A percentile compares a stretch with the other conserved stretches of the same genome.
phyloP scores from a whole-genome alignment of 176 grass and related monocot genomes.

The Tuctoria greenei region DNA sequence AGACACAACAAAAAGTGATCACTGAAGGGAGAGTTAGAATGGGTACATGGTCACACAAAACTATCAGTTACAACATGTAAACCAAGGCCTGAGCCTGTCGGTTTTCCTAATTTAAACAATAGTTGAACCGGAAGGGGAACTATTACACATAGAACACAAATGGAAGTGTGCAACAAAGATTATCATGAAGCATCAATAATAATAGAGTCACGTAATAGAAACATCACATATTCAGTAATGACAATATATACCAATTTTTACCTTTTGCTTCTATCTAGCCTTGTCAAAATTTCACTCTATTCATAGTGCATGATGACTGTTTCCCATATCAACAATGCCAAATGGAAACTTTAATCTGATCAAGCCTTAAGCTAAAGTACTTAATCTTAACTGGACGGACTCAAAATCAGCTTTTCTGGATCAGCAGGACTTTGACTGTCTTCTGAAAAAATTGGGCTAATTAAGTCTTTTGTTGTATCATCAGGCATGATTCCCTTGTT shows the following conservation, averaged over 20 bases:
- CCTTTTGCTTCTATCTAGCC: constrained; percentile 21
- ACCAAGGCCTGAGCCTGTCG: not conserved
- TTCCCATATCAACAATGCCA: constrained; percentile 6
- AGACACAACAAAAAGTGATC: not conserved
- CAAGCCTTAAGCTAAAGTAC: not conserved
- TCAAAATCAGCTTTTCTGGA: constrained; percentile 16
- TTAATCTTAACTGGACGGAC: not conserved
- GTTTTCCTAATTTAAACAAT: not conserved
- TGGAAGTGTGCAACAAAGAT: not conserved
- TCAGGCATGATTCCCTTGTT: constrained; percentile 62
- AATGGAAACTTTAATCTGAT: constrained; percentile 13
- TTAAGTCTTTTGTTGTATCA: constrained; percentile 63
- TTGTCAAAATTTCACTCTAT: constrained; percentile 24
- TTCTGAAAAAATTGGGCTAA: constrained; percentile 34
- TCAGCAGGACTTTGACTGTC: constrained; percentile 12
- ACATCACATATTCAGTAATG: constrained; percentile 7
- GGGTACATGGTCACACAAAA: not conserved
- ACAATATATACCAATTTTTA: constrained; percentile 19
- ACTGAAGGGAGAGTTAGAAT: not conserved
- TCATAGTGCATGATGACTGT: constrained; percentile 14
- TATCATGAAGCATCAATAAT: not conserved
- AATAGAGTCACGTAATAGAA: constrained; percentile 4
- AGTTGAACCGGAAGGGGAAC: not conserved
- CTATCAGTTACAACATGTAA: not conserved
- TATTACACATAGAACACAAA: not conserved